These are phyloP conservation scores for Colletotrichum aenigma DNA, from an alignment of 2,329 filamentous ascomycete species.

Conservation along the genomic window DNA sequence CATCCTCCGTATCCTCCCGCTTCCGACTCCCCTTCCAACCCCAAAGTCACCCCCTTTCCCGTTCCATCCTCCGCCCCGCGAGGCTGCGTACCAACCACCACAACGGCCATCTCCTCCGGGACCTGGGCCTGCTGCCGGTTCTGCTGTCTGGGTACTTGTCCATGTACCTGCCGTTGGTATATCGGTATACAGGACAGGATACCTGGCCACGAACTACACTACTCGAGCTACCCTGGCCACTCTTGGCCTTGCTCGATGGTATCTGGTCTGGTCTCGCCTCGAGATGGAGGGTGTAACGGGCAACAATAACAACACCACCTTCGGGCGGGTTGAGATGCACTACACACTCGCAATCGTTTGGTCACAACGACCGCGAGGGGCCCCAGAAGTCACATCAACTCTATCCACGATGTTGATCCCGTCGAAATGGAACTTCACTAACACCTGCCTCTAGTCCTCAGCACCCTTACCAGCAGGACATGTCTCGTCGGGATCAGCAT, in stretches of 20 bases:
- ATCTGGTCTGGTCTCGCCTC: not conserved
- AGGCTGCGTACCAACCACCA: conserved; percentile 7
- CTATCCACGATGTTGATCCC: not conserved
- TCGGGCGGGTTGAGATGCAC: not conserved
- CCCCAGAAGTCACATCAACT: not conserved
- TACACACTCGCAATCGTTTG: not conserved
- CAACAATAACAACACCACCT: conserved; percentile 10
- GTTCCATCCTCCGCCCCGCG: conserved; percentile 25
- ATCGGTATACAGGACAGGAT: not conserved
- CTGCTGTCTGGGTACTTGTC: not conserved
- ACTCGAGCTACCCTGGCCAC: conserved; percentile 8
- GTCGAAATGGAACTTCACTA: conserved; percentile 9
- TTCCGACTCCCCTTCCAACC: conserved; percentile 7
- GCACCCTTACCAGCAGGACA: conserved; percentile 57
- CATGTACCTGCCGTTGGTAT: conserved; percentile 3
- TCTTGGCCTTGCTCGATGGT: not conserved
- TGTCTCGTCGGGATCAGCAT: conserved; percentile 49
- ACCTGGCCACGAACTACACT: not conserved
- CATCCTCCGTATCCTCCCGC: not conserved
- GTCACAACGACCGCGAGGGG: not conserved
- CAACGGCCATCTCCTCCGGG: not conserved
- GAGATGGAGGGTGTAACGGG: conserved; percentile 12
- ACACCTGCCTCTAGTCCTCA: conserved; percentile 36
- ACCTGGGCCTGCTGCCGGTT: not conserved
- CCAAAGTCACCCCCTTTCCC: conserved; percentile 46